Evolutionary conservation across 2,329 filamentous ascomycete species (phyloP).

Genomic region (Colletotrichum spaethianum): DNA sequence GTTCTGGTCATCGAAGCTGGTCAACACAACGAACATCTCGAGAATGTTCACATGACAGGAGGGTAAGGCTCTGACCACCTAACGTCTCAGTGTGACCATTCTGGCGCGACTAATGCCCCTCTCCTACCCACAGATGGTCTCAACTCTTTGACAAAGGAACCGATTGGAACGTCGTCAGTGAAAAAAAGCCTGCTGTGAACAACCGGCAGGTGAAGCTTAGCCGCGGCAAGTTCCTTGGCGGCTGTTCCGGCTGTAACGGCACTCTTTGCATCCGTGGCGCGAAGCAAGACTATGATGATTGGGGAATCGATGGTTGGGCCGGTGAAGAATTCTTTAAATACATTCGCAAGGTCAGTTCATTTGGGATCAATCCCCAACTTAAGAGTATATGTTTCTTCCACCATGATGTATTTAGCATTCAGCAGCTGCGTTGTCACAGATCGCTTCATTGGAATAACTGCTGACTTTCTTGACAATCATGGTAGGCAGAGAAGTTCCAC

Average conservation of each 20-base stretch:
- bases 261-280: slow-evolving; percentile 64
- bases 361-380: no score
- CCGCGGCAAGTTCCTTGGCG: slow-evolving; percentile 64
- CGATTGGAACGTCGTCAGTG: slow-evolving; percentile 65
- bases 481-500: slow-evolving; percentile 69
- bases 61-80: slow-evolving; percentile 50
- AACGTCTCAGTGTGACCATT: no score
- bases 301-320: slow-evolving; percentile 68
- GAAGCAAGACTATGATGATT: slow-evolving; percentile 67
- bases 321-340: slow-evolving; percentile 70
- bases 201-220: slow-evolving; percentile 62
- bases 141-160: slow-evolving; percentile 56
- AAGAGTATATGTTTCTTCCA: no score
- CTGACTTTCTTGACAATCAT: background rate
- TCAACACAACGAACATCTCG: slow-evolving; percentile 57
- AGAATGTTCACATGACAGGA: slow-evolving; percentile 66
- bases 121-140: slow-evolving; percentile 10
- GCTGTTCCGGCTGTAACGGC: slow-evolving; percentile 64
- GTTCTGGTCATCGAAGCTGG: slow-evolving; percentile 56
- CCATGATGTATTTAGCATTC: background rate
- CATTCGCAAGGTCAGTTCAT: slow-evolving; percentile 64
- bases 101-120: background rate
- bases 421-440: background rate
- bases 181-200: slow-evolving; percentile 55
- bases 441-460: background rate